Evolutionary conservation across 768 basidiomycete species (phyloP), one percentile per base, ranked within the genome.

Genomic region (Rhizopogon vesiculosus): DNA sequence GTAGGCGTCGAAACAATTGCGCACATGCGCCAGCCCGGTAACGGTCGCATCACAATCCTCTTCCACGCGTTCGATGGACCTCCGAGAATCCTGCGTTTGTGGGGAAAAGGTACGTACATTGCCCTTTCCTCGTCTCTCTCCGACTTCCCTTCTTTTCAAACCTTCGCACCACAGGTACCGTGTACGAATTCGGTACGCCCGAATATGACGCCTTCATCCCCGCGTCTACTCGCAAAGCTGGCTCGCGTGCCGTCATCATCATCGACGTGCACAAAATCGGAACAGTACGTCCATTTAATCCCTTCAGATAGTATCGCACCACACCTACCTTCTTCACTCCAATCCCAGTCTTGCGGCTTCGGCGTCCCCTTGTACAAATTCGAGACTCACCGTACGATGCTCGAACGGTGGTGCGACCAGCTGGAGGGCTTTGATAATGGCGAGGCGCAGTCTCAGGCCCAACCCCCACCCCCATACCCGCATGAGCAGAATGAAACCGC

Each of bases 21-120:
- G 1, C 85, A 86, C 59, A 48, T 86, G 35, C 74, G 79, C n/a
- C 84, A 86, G 61, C 63, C 69, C 0, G 69, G 69, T 56, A 87
- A 87, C 59, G 79, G 77, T 1, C 70, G 85, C 16, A 77, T 87
- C 33, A 85, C 84, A 0, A 71, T 86, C 55, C 65, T 86, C 65
- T 86, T 87, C 68, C 73, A 71, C 56, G 82, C 83, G 0, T 85
- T 86, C 46, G 78, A 82, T 42, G 84, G 83, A 2, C 77, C 80
- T 0, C 82, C 84, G 0, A 75, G 76, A 16, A 84, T 86, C 59
- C 62, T 78, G n/a, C 73, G 85, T 19, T 69, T 86, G 12, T 87
- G 80, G 62, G 84, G 84, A 9, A 80, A 62, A 67, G 83, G 84
- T 80, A 49, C 39, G 75, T 57, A 31, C 2, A 7, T n/a, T 13